Evolutionary conservation across 2,329 filamentous ascomycete genomes (phyloP).

Genomic region (Phaeosphaeriaceae sp.): DNA sequence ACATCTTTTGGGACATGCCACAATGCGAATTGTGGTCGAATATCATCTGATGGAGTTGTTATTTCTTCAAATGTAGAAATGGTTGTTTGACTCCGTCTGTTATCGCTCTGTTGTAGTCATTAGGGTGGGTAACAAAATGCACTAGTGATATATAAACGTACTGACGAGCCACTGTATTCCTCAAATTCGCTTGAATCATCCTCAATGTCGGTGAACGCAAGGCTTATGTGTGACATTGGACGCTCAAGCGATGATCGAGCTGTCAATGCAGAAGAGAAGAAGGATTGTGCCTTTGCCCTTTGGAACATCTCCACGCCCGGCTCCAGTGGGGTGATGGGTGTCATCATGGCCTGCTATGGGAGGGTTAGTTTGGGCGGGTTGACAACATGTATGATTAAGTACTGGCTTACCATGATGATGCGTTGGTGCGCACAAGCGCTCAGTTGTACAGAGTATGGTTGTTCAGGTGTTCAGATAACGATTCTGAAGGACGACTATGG

Average conservation of each 20-base stretch:
- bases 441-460: conserved; percentile 12
- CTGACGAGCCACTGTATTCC: conserved; percentile 67
- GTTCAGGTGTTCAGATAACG: conserved; percentile 29
- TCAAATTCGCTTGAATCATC: conserved; percentile 57
- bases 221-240: conserved; percentile 74
- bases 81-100: conserved; percentile 78
- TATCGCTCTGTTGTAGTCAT: conserved; percentile 57
- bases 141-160: conserved; percentile 52
- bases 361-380: conserved; percentile 26
- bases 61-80: conserved; percentile 86
- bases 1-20: conserved; percentile 69
- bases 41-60: conserved; percentile 71
- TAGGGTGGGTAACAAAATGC: conserved; percentile 16
- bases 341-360: conserved; percentile 51
- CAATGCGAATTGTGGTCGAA: conserved; percentile 66
- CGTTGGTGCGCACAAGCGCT: conserved; percentile 25
- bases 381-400: conserved; percentile 7
- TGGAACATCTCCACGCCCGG: conserved; percentile 57
- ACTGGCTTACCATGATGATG: conserved; percentile 46
- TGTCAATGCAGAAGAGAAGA: conserved; percentile 59
- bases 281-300: conserved; percentile 58
- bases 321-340: conserved; percentile 53
- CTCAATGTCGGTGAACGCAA: conserved; percentile 79
- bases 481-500: conserved; percentile 27
- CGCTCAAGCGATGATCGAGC: conserved; percentile 55